A percentile compares a stretch with the other conserved stretches of the same genome.
phyloP scores from a whole-genome alignment of 2,329 filamentous ascomycete genomes.

The Ilyonectria robusta region DNA sequence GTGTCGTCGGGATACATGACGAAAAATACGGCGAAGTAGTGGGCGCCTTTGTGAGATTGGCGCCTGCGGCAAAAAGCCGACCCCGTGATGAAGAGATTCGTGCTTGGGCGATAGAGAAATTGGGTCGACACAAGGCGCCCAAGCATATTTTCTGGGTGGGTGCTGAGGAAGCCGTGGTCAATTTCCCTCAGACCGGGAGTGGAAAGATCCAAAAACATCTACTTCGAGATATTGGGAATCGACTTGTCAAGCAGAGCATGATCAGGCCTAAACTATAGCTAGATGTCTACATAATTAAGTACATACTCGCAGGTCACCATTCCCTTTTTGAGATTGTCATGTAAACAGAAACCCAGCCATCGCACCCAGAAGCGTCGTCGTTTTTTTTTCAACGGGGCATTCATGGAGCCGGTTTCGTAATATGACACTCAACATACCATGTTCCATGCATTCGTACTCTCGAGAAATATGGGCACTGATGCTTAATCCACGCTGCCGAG shows the following conservation, averaged over 20 bases:
- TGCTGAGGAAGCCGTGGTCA: conserved; percentile 63
- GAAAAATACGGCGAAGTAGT: conserved; percentile 84
- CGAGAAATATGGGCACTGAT: no score
- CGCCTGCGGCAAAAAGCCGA: conserved; percentile 26
- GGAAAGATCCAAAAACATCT: conserved; percentile 61
- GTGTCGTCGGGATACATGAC: conserved; percentile 83
- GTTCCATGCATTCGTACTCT: no score
- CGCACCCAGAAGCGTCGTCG: no score
- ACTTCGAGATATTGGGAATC: conserved; percentile 13
- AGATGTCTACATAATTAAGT: not conserved
- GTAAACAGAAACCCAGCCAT: no score
- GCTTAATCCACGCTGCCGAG: no score
- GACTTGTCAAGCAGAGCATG: conserved; percentile 10
- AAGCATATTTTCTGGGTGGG: conserved; percentile 79
- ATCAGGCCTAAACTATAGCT: conserved; percentile 13
- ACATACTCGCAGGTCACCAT: no score
- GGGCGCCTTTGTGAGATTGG: conserved; percentile 74
- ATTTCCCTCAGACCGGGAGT: conserved; percentile 72
- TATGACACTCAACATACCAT: no score
- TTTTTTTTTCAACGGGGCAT: no score
- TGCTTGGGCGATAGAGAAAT: conserved; percentile 67
- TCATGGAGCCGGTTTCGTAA: no score
- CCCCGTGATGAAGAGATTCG: conserved; percentile 65
- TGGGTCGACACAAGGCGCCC: conserved; percentile 75
- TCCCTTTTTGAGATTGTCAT: no score